Conservation (phyloP, 345 rosid species). For the Anastatica hierochuntica region DNA sequence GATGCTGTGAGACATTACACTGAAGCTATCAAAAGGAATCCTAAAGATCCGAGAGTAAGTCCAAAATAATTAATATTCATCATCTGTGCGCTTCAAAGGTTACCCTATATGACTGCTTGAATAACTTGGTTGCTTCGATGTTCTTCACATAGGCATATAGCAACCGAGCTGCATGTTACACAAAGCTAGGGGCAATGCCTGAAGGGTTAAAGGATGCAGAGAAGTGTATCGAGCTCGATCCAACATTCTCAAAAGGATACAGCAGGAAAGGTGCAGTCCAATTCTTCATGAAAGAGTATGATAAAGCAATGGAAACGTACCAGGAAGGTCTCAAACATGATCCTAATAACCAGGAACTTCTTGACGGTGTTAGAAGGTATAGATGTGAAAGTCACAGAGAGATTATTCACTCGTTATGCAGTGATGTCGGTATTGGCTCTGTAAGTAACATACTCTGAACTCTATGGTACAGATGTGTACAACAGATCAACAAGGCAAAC, state of each 20-base stretch:
- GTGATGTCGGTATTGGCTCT: too few species aligned
- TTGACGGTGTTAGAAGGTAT: constrained; percentile 83
- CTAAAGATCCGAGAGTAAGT: constrained; percentile 61
- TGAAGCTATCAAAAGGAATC: constrained; percentile 84
- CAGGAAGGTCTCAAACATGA: constrained; percentile 81
- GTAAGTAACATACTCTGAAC: neutral
- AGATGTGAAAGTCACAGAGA: too few species aligned
- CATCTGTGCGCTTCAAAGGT: neutral
- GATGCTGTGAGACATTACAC: constrained; percentile 86
- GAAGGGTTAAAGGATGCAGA: constrained; percentile 98
- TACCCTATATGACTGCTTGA: neutral
- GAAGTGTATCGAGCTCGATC: constrained; percentile 92
- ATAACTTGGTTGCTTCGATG: neutral
- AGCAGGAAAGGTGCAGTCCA: constrained; percentile 87
- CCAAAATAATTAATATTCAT: too few species aligned
- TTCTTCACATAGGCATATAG: constrained; percentile 55
- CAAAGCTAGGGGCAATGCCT: constrained; percentile 83
- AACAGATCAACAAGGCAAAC: constrained; percentile 81
- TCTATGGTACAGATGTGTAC: constrained; percentile 49
- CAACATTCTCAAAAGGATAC: constrained; percentile 89
- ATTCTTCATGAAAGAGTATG: constrained; percentile 96
- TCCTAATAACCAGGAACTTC: constrained; percentile 79
- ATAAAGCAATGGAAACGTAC: constrained; percentile 90
- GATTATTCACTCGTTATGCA: neutral
- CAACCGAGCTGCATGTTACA: constrained; percentile 97